These are phyloP conservation scores for Leptodontidium sp. DNA, from an alignment of 2,329 filamentous ascomycete genomes.

Conservation along the genomic window DNA sequence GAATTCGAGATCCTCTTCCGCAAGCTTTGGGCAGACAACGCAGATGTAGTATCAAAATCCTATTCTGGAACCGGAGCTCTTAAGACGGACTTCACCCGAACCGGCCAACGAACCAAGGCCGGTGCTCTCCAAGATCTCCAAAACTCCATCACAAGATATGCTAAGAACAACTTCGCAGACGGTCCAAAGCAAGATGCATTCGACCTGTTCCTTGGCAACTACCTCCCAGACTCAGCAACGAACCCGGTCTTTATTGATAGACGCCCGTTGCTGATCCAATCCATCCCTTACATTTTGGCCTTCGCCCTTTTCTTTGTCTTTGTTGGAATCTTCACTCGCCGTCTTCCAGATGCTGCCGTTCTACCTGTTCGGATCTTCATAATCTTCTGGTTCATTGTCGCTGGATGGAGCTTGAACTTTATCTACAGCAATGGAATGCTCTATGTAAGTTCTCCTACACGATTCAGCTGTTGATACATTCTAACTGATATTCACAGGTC, in stretches of 20 bases:
- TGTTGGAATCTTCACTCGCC: conserved; percentile 76
- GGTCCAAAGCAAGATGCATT: conserved; percentile 95
- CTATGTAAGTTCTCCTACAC: conserved; percentile 72
- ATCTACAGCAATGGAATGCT: conserved; percentile 87
- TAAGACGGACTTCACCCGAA: conserved; percentile 98
- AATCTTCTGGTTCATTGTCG: conserved; percentile 77
- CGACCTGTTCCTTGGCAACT: conserved; percentile 89
- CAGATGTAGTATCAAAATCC: conserved; percentile 89
- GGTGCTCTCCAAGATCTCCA: conserved; percentile 87
- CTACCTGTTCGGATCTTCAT: conserved; percentile 85
- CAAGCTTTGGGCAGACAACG: conserved; percentile 98
- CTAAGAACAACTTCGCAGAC: conserved; percentile 93
- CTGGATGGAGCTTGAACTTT: conserved; percentile 77
- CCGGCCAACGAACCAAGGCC: conserved; percentile 84
- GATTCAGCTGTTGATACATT: neutral
- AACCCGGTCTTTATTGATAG: conserved; percentile 83
- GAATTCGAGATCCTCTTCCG: conserved; percentile 92
- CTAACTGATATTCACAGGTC: conserved; percentile 63
- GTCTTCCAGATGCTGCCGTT: conserved; percentile 75
- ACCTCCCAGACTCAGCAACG: conserved; percentile 78
- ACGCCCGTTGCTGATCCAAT: conserved; percentile 86
- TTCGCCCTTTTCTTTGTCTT: conserved; percentile 84
- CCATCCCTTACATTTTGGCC: conserved; percentile 85
- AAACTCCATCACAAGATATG: conserved; percentile 89
- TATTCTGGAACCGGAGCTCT: conserved; percentile 97